Conservation (phyloP, 257 asterid species). For the Solanum medicagineum region DNA sequence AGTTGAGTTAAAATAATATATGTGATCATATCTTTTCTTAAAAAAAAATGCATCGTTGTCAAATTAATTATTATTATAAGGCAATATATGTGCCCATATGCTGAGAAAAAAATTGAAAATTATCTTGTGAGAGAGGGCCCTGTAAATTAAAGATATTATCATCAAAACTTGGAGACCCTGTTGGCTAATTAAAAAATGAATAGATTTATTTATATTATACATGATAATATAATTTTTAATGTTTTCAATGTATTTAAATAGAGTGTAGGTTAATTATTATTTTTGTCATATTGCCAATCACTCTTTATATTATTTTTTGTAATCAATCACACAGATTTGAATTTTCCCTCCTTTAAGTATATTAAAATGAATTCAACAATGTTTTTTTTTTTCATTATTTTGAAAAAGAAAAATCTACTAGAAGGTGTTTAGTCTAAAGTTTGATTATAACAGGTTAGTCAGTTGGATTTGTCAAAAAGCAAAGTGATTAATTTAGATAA, state of each 20-base stretch:
- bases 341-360: no score
- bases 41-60: not conserved
- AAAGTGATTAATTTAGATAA: no score
- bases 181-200: not conserved
- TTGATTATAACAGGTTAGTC: no score
- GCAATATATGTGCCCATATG: not conserved
- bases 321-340: no score
- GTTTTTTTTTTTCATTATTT: no score
- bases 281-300: no score
- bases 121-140: constrained; percentile 13
- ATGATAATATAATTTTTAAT: not conserved
- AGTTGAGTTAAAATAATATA: not conserved
- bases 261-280: not conserved
- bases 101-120: not conserved
- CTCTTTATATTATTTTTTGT: no score
- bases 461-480: no score
- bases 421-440: no score
- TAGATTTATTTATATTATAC: not conserved
- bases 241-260: not conserved
- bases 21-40: not conserved
- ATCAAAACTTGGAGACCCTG: not conserved
- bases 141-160: constrained; percentile 2
- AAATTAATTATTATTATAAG: not conserved
- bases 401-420: no score
- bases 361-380: no score